Evolutionary conservation across 331 rosid species (phyloP).

Genomic region (Ulmus americana): DNA sequence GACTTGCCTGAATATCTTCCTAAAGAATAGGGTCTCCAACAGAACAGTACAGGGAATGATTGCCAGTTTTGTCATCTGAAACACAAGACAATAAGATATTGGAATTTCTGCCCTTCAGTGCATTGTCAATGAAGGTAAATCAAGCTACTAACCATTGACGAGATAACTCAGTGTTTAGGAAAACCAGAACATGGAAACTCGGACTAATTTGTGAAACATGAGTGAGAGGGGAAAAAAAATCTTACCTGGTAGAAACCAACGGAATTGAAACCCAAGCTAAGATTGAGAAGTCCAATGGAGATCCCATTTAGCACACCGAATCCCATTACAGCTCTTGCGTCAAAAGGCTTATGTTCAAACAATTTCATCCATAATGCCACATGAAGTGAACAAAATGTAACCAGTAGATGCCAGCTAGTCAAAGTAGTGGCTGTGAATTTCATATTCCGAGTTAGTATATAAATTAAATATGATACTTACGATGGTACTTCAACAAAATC

Average conservation of each 20-base stretch:
- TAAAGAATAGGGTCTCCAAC: conserved; percentile 78
- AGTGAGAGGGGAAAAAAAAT: background rate
- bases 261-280: conserved; percentile 92
- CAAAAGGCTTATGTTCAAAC: conserved; percentile 96
- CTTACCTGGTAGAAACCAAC: conserved; percentile 95
- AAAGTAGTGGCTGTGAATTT: conserved; percentile 69
- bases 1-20: conserved; percentile 78
- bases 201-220: background rate
- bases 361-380: conserved; percentile 77
- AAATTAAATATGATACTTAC: background rate
- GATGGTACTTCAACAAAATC: background rate
- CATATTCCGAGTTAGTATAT: conserved; percentile 12
- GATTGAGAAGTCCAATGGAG: conserved; percentile 93
- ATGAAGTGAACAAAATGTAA: conserved; percentile 96
- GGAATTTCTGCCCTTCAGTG: background rate
- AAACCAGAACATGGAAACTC: background rate
- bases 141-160: background rate
- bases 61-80: conserved; percentile 94
- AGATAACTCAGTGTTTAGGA: background rate
- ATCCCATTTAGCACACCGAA: conserved; percentile 90
- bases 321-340: conserved; percentile 83
- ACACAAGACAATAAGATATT: conserved; percentile 12
- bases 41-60: conserved; percentile 93
- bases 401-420: conserved; percentile 99
- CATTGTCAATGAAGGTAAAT: background rate